phyloP scores from a whole-genome alignment of 441 rosid genomes.

The Erodium texanum region DNA sequence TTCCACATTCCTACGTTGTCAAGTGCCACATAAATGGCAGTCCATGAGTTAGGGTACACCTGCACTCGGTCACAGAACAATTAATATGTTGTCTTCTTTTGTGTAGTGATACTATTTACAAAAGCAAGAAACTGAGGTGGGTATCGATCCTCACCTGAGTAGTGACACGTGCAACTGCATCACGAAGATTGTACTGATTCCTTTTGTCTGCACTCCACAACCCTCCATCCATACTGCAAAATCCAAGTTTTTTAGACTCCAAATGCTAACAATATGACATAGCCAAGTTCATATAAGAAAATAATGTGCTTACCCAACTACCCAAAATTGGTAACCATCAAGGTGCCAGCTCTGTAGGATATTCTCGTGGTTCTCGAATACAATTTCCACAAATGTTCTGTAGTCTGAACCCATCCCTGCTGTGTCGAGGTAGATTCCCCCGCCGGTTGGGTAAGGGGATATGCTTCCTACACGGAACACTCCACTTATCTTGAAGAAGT shows the following conservation, averaged over 20 bases:
- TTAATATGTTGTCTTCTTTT: no score
- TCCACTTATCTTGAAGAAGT: slow-evolving; percentile 45
- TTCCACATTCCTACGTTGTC: slow-evolving; percentile 58
- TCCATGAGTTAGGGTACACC: slow-evolving; percentile 48
- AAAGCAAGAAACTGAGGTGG: slow-evolving; percentile 30
- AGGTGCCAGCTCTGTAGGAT: slow-evolving; percentile 60
- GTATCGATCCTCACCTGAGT: slow-evolving; percentile 43
- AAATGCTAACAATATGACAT: neutral
- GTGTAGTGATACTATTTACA: no score
- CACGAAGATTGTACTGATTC: slow-evolving; percentile 44
- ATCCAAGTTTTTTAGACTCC: neutral
- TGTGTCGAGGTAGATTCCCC: slow-evolving; percentile 35
- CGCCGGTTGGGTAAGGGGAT: slow-evolving; percentile 29
- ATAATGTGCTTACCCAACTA: slow-evolving; percentile 46
- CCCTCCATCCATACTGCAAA: slow-evolving; percentile 50
- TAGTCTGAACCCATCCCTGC: slow-evolving; percentile 53
- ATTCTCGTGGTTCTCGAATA: slow-evolving; percentile 49
- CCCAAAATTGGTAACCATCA: slow-evolving; percentile 59
- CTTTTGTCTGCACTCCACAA: slow-evolving; percentile 40
- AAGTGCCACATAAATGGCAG: slow-evolving; percentile 32
- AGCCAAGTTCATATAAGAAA: neutral
- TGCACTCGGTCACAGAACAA: slow-evolving; percentile 11
- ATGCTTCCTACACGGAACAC: slow-evolving; percentile 52
- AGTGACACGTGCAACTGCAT: slow-evolving; percentile 52
- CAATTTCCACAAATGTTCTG: slow-evolving; percentile 44